A percentile compares a stretch with the other conserved stretches of the same genome.
These are phyloP conservation scores for Isabelozyma gotoi DNA, from an alignment of 805 yeast species.

Conservation along the genomic window DNA sequence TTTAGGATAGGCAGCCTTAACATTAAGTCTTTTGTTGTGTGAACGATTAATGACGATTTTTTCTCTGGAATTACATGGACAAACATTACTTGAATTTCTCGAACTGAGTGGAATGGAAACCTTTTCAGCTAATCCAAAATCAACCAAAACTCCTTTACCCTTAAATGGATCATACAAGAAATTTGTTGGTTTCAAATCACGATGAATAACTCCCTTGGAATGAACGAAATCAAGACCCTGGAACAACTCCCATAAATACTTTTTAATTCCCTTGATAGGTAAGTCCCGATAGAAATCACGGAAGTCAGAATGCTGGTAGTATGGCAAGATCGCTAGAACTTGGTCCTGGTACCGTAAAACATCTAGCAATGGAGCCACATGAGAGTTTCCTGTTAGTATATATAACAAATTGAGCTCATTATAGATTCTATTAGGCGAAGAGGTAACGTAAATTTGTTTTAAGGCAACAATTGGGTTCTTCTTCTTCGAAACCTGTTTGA, in stretches of 20 bases:
- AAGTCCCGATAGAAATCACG: constrained; percentile 80
- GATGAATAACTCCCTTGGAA: constrained; percentile 39
- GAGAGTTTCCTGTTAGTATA: constrained; percentile 61
- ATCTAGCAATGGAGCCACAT: constrained; percentile 87
- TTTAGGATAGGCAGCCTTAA: constrained; percentile 67
- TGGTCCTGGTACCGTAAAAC: constrained; percentile 88
- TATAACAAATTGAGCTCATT: constrained; percentile 83
- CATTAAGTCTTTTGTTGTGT: constrained; percentile 22
- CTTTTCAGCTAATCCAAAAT: constrained; percentile 88
- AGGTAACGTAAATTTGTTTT: constrained; percentile 90
- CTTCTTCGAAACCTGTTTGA: constrained; percentile 16
- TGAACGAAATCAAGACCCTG: constrained; percentile 69
- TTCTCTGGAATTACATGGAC: constrained; percentile 54
- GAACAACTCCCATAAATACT: constrained; percentile 76
- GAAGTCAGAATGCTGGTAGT: constrained; percentile 87
- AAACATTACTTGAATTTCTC: constrained; percentile 27
- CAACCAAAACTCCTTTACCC: constrained; percentile 79
- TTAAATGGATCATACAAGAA: constrained; percentile 66
- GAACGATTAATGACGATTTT: constrained; percentile 6
- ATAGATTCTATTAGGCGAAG: constrained; percentile 87
- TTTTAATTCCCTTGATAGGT: constrained; percentile 75
- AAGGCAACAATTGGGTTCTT: constrained; percentile 70
- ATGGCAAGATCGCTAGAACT: constrained; percentile 89
- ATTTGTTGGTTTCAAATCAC: constrained; percentile 56
- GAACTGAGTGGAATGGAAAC: constrained; percentile 11